These are phyloP conservation scores for Cryptosporidium viatorum DNA, from an alignment of 169 alveolate species.

Conservation along the genomic window DNA sequence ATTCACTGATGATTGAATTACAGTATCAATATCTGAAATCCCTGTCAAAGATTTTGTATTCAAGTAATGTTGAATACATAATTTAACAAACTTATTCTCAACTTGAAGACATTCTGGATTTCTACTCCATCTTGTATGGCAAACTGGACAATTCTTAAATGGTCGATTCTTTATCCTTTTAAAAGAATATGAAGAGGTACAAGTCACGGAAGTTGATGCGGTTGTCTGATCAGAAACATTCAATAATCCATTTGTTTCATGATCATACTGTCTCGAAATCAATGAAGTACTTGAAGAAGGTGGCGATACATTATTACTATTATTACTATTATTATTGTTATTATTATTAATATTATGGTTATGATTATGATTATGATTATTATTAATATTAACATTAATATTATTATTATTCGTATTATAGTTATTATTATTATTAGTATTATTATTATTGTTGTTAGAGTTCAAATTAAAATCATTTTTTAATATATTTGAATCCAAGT, in stretches of 20 bases:
- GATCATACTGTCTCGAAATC: neutral
- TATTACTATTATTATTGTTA: neutral
- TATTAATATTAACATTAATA: too few relatives aligned
- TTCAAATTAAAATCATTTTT: neutral
- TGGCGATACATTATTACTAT: neutral
- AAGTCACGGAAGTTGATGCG: slow-evolving; percentile 20
- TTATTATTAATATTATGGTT: neutral
- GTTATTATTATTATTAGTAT: neutral
- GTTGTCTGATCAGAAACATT: slow-evolving; percentile 17
- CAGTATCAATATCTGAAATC: slow-evolving; percentile 41
- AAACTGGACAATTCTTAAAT: slow-evolving; percentile 65
- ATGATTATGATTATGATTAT: too few relatives aligned
- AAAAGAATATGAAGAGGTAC: neutral
- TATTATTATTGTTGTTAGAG: neutral
- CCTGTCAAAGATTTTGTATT: slow-evolving; percentile 28
- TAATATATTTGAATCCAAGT: neutral
- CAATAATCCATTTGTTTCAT: slow-evolving; percentile 6
- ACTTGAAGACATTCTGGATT: slow-evolving; percentile 65
- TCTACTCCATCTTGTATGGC: slow-evolving; percentile 60
- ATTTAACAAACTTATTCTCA: slow-evolving; percentile 39
- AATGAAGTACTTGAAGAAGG: neutral
- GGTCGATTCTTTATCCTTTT: slow-evolving; percentile 35
- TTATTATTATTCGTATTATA: too few relatives aligned
- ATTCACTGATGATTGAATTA: slow-evolving; percentile 41
- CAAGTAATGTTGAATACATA: slow-evolving; percentile 28